Conservation (phyloP, 371 early-diverging fungal species). For the Rhizopus stolonifer region DNA sequence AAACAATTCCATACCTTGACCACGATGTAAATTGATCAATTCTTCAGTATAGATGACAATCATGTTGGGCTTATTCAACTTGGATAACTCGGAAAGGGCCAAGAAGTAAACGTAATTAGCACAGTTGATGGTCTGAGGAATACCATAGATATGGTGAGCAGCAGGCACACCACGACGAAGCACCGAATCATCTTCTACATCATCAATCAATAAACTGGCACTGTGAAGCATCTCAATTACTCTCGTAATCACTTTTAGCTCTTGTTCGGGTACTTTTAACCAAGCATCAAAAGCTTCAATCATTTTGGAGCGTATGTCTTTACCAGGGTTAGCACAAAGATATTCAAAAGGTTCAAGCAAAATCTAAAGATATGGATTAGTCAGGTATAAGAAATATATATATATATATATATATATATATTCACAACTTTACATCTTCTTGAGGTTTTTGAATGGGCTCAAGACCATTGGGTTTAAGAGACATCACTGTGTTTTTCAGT, state of each 20-base stretch:
- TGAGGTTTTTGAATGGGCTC: constrained; percentile 12
- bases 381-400: neutral
- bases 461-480: neutral
- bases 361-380: constrained; percentile 33
- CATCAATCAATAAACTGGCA: constrained; percentile 92
- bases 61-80: constrained; percentile 66
- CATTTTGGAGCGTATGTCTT: constrained; percentile 87
- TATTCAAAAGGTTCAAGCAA: constrained; percentile 86
- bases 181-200: constrained; percentile 91
- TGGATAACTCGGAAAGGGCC: constrained; percentile 76
- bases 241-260: constrained; percentile 72
- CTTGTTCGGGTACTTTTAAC: constrained; percentile 75
- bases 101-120: constrained; percentile 95
- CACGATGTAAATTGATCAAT: constrained; percentile 85
- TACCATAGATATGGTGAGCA: constrained; percentile 93
- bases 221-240: constrained; percentile 95
- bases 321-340: constrained; percentile 82
- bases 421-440: constrained; percentile 13
- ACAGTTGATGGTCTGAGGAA: constrained; percentile 89
- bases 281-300: constrained; percentile 89
- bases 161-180: constrained; percentile 92
- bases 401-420: neutral
- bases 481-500: neutral
- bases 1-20: constrained; percentile 91
- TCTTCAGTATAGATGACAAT: constrained; percentile 88